Conservation (phyloP, 495 filamentous ascomycete genomes). For the Penicillium salamii region DNA sequence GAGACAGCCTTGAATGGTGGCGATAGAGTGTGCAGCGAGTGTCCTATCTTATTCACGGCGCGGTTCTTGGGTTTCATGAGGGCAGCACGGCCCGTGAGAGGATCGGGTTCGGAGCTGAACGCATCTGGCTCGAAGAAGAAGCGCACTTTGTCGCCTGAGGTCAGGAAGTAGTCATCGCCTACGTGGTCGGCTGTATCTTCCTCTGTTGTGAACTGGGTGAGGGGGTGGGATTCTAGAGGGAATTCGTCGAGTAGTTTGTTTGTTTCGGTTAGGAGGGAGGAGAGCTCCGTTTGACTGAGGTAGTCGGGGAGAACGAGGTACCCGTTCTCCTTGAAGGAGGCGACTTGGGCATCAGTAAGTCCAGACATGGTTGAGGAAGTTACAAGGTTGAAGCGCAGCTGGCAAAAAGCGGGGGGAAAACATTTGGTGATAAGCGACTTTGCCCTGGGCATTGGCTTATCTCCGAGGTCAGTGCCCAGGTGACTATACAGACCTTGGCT, state of each 20-base stretch:
- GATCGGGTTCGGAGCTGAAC: conserved; percentile 38
- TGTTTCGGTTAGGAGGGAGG: conserved; percentile 70
- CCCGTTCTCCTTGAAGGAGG: conserved; percentile 73
- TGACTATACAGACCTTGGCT: not conserved
- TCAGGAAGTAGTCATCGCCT: conserved; percentile 92
- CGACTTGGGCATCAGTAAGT: conserved; percentile 70
- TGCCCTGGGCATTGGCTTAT: not conserved
- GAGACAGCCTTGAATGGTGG: conserved; percentile 66
- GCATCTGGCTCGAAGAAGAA: conserved; percentile 94
- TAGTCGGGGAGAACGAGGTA: conserved; percentile 86
- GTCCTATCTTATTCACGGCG: conserved; percentile 96
- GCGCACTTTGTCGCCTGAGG: conserved; percentile 81
- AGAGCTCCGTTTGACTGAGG: conserved; percentile 60
- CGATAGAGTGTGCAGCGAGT: conserved; percentile 76
- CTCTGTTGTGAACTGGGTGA: conserved; percentile 90
- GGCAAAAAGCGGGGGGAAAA: conserved; percentile 7
- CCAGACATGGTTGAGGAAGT: conserved; percentile 40
- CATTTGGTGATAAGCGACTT: conserved; percentile 5
- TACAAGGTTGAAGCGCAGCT: no score
- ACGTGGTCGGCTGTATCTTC: conserved; percentile 60
- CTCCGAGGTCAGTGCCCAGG: no score
- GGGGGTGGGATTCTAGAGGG: conserved; percentile 73
- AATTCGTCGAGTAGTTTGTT: conserved; percentile 71
- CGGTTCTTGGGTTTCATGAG: conserved; percentile 73
- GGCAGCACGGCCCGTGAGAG: conserved; percentile 35